These are phyloP conservation scores for Aspergillus sclerotialis DNA, from an alignment of 2,329 filamentous ascomycete genomes.

Conservation along the genomic window DNA sequence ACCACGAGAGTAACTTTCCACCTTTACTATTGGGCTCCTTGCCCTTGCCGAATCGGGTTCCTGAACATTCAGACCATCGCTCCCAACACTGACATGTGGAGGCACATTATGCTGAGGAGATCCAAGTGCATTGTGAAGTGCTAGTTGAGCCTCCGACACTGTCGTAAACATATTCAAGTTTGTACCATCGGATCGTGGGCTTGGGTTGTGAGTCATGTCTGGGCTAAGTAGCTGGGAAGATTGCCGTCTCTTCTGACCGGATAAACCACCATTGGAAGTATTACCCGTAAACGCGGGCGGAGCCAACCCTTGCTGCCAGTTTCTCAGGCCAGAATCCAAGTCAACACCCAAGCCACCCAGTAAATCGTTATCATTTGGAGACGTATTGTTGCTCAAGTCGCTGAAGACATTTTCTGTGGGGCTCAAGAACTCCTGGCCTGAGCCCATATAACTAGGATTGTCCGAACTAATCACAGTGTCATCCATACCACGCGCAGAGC, in stretches of 20 bases:
- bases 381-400: constrained; percentile 22
- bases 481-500: constrained; percentile 4
- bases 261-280: too few species aligned
- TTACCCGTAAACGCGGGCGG: too few species aligned
- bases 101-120: too few species aligned
- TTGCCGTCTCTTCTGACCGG: too few species aligned
- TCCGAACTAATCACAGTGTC: constrained; percentile 3
- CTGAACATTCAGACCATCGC: constrained; percentile 16
- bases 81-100: constrained; percentile 16
- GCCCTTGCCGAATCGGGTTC: constrained; percentile 18
- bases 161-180: constrained; percentile 3
- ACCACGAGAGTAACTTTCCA: constrained; percentile 36
- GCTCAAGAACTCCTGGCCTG: constrained; percentile 20
- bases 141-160: constrained; percentile 1
- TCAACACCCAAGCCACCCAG: constrained; percentile 14
- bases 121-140: constrained; percentile 4
- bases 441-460: constrained; percentile 9
- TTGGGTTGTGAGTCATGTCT: constrained; percentile 23
- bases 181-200: constrained; percentile 18
- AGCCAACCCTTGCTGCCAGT: constrained; percentile 4
- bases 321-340: constrained; percentile 8
- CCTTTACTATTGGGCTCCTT: constrained; percentile 39
- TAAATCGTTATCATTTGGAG: constrained; percentile 16
- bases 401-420: constrained; percentile 21
- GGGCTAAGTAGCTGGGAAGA: constrained; percentile 27